Evolutionary conservation across 768 basidiomycete genomes (phyloP), one percentile per base, ranked within the genome.

Genomic region (Mycena haematopus): DNA sequence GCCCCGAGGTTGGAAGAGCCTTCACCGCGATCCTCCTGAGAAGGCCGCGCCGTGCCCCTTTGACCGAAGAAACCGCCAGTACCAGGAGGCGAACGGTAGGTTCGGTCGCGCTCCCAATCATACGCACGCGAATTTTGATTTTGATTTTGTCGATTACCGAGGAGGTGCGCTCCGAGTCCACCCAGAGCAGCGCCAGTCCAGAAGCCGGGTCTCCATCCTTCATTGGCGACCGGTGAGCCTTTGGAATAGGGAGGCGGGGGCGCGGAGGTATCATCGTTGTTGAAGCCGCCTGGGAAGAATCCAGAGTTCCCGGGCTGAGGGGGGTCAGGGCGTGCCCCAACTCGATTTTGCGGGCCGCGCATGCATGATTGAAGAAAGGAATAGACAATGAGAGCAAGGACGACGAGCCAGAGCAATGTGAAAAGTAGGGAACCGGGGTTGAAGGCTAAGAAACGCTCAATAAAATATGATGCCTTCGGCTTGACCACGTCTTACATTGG

Each of bases 181-280:
- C 93, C 95, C 1, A 90, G 69, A 0, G 86, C 84, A 8, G 91
- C 86, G 3, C 95, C 95, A 1, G 91, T 89, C 91, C 89, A 95
- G 72, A 96, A 95, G 3, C 93, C 93, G 13, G 91, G 89, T 44
- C 65, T 65, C 58, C 75, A 75, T 25, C 70, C 72, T 25, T 67
- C 63, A 27, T 65, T 71, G 6, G 70, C 33, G 45, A 67, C 51
- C 55, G 60, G 49, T 10, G 58, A 6, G 6, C 77, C 65, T 67
- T 84, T 79, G 19, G 83, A 81, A 66, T 90, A 88, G 0, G 89
- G 87, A 22, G 90, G 87, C 0, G 82, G 80, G 0, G 82, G 80
- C 2, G 80, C 76, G 25, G 82, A 83, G 25, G 81, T 73, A 31
- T 75, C 74, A 35, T 75, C 74, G 55, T 81, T 71, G 58, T 75